Evolutionary conservation across 495 filamentous ascomycete species (phyloP), one percentile per base, ranked within the genome.

Genomic region (Tuber borchii): DNA sequence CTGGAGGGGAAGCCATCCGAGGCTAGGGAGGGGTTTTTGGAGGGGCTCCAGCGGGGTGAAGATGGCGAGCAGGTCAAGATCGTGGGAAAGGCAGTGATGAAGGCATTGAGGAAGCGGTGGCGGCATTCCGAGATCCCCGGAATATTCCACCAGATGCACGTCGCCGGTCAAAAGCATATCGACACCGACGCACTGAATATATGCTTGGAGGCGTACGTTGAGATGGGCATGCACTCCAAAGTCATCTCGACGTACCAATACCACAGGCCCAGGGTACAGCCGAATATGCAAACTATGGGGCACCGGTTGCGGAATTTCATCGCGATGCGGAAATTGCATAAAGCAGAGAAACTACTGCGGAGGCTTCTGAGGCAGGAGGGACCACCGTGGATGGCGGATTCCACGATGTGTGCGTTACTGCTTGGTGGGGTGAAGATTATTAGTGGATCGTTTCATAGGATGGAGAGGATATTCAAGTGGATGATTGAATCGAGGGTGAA

Each of bases 401-500:
- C 65, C n/a, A 65, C 71, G 22, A 73, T 71, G 19, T 82, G 81
- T 40, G 79, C 77, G 2, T 40, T 71, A 26, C 73, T 79, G 72
- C 45, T 82, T 40, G 65, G 51, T 1, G 80, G 80, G 14, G 74
- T 82, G 44, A 78, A 65, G 22, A 44, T 76, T 26, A 56, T 65
- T 26, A 76, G 70, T n/a, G 72, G 71, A 2, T 74, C 75, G 44
- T 72, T 82, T 31, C 37, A 42, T 8, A 77, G 81, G 70, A 82
- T 82, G 80, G 70, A 72, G 46, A 70, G 71, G 68, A 78, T 79
- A 72, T 78, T 81, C 39, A 71, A 79, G 22, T 81, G 79, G 77
- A 82, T 81, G 65, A 77, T 77, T 51, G 74, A 72, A 17, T 74
- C 76, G 8, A 39, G 46, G 42, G 26, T 70, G 72, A 70, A 69